Percentiles rank a stretch among this genome's conserved stretches.
phyloP scores from a whole-genome alignment of 176 grass and related monocot species.

The Eragrostis curvula region DNA sequence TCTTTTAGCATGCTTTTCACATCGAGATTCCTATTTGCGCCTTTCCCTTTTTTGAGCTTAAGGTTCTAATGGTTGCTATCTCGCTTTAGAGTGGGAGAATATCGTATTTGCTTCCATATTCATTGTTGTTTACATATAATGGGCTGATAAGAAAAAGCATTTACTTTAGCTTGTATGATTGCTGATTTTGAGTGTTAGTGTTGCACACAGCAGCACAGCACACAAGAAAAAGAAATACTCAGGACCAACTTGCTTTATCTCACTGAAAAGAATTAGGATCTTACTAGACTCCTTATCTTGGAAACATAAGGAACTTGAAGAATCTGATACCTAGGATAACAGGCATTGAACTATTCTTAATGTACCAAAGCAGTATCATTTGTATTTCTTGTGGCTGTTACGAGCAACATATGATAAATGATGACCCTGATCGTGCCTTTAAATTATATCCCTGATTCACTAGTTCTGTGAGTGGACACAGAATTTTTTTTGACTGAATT shows the following conservation, averaged over 20 bases:
- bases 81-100: slow-evolving; percentile 7
- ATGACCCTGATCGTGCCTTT: slow-evolving; percentile 2
- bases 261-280: slow-evolving; percentile 6
- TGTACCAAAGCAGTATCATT: neutral
- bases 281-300: neutral
- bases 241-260: neutral
- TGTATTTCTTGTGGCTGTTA: slow-evolving; percentile 7
- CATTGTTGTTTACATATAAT: slow-evolving; percentile 22
- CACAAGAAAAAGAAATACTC: neutral
- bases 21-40: slow-evolving; percentile 32
- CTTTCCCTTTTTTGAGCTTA: neutral
- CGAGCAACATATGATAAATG: neutral
- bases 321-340: slow-evolving; percentile 31
- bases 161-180: slow-evolving; percentile 7
- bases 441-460: slow-evolving; percentile 11
- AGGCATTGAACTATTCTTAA: slow-evolving; percentile 19
- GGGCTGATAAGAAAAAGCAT: neutral
- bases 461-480: neutral
- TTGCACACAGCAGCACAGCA: neutral
- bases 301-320: neutral
- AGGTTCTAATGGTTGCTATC: neutral
- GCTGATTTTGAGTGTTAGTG: slow-evolving; percentile 6
- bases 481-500: too few relatives aligned
- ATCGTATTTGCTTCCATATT: neutral
- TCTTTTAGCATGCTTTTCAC: slow-evolving; percentile 35